Percentiles rank a stretch among this genome's conserved stretches.
phyloP scores from a whole-genome alignment of 768 basidiomycete species.

The Trichaptum fuscoviolaceum region DNA sequence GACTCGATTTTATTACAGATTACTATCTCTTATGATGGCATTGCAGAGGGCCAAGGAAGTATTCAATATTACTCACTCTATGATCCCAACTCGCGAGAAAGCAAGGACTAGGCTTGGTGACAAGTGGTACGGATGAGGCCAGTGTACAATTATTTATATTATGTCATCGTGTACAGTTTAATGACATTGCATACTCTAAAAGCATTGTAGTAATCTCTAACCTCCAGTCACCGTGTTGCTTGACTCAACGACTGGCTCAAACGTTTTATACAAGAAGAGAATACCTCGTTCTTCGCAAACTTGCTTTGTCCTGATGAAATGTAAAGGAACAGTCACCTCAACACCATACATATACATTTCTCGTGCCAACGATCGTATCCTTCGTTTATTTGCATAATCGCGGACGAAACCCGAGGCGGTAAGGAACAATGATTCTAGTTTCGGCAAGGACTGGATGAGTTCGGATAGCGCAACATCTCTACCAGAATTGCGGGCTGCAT shows the following conservation, averaged over 20 bases:
- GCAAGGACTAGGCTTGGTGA: slow-evolving; percentile 51
- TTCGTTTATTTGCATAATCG: not conserved
- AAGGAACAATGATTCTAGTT: not conserved
- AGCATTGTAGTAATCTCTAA: not conserved
- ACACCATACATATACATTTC: not conserved
- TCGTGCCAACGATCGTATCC: not conserved
- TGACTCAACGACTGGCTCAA: too few species aligned
- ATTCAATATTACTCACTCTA: slow-evolving; percentile 71
- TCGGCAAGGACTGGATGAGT: not conserved
- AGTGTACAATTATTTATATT: too few species aligned
- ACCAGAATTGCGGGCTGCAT: not conserved
- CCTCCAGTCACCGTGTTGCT: not conserved
- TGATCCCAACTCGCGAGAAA: slow-evolving; percentile 69
- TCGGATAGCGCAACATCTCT: not conserved
- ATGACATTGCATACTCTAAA: not conserved
- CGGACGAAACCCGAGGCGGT: not conserved
- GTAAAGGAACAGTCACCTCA: not conserved
- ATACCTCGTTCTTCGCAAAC: not conserved
- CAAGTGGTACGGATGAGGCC: slow-evolving; percentile 64
- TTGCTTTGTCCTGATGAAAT: not conserved
- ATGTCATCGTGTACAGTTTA: not conserved
- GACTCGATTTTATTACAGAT: slow-evolving; percentile 1
- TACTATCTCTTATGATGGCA: not conserved
- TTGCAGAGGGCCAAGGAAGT: slow-evolving; percentile 78
- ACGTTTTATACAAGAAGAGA: not conserved